Percentiles rank a stretch among this genome's conserved stretches.
These are phyloP conservation scores for Podospora tetraspora DNA, from an alignment of 495 filamentous ascomycete genomes.

Conservation along the genomic window DNA sequence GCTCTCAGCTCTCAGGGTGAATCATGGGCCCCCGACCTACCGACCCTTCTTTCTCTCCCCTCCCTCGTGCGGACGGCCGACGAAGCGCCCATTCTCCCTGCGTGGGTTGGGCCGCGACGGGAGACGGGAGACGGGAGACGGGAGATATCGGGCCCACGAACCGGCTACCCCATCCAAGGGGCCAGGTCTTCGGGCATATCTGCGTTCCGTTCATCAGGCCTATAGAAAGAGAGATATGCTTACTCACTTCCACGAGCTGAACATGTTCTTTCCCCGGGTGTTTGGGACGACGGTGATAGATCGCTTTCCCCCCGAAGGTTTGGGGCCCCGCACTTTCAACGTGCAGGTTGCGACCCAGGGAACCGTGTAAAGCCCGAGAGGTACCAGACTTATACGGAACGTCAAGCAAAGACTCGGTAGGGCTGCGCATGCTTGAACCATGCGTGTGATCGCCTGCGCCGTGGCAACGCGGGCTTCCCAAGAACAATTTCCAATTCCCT, in stretches of 20 bases:
- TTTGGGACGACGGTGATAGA: background rate
- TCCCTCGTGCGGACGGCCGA: constrained; percentile 2
- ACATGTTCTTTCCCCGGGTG: background rate
- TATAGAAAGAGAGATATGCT: background rate
- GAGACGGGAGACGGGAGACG: background rate
- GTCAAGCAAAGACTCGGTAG: background rate
- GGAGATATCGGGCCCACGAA: background rate
- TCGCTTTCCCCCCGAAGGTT: background rate
- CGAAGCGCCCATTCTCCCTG: background rate
- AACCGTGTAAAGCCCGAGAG: background rate
- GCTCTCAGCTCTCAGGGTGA: background rate
- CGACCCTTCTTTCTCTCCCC: background rate
- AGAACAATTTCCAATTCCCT: background rate
- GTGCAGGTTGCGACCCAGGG: background rate
- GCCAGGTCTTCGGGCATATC: background rate
- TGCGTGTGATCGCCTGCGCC: background rate
- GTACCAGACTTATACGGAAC: background rate
- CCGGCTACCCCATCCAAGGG: background rate
- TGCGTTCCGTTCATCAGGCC: background rate
- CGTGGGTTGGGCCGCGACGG: background rate
- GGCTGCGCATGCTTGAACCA: background rate
- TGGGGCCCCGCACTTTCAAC: background rate
- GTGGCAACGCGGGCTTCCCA: background rate
- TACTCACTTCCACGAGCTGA: background rate
- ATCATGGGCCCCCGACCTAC: background rate